Percentiles rank a stretch among this genome's conserved stretches.
These are phyloP conservation scores for Syzygium grande DNA, from an alignment of 345 rosid genomes.

Conservation along the genomic window DNA sequence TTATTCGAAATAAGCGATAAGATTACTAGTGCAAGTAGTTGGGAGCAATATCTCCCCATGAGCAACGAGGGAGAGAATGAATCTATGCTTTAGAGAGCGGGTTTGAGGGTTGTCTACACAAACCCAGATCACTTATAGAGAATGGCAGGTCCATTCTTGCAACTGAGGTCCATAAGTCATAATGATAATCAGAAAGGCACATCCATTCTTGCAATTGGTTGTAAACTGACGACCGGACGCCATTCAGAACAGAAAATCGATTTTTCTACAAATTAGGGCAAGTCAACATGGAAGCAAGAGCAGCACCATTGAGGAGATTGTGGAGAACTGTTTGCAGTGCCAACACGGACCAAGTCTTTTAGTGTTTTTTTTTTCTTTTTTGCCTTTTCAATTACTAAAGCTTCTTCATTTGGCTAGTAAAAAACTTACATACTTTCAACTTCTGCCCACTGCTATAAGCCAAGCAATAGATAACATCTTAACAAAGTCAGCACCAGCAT, in stretches of 20 bases:
- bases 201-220: neutral
- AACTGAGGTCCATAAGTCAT: neutral
- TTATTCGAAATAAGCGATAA: neutral
- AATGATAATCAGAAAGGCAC: neutral
- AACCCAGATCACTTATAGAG: neutral
- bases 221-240: neutral
- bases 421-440: too few species aligned
- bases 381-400: too few species aligned
- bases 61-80: neutral
- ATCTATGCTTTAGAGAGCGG: neutral
- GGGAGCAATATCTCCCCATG: neutral
- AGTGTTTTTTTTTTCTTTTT: neutral
- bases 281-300: neutral
- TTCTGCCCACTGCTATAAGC: too few species aligned
- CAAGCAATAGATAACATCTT: too few species aligned
- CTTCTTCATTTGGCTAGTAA: too few species aligned
- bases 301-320: neutral
- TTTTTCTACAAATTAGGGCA: neutral
- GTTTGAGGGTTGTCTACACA: neutral
- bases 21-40: neutral
- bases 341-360: neutral
- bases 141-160: neutral
- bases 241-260: neutral
- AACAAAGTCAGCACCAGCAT: too few species aligned
- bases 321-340: neutral